Evolutionary conservation across 2,329 filamentous ascomycete species (phyloP), one percentile per base, ranked within the genome.

Genomic region (Sarocladium brachiariae): DNA sequence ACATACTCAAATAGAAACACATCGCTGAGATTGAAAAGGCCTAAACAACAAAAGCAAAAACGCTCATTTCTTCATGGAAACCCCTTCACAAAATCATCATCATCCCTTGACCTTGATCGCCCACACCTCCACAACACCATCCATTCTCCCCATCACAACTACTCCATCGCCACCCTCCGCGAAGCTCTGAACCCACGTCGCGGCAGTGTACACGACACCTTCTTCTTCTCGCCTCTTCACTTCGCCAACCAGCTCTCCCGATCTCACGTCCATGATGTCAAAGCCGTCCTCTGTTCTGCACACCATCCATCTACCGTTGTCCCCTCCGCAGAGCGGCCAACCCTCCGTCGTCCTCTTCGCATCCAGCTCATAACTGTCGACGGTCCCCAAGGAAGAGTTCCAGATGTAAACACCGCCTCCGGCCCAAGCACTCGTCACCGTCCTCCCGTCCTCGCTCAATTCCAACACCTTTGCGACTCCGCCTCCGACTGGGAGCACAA

Each of bases 261-360:
- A 64, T 9, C 53, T 54, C 23, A 68, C 56, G 11, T 72, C 67
- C 58, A 68, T 67, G 16, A 72, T 55, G 19, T 72, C 70, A 49
- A 72, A 66, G 6, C 70, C 70, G 3, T 65, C 62, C 49, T 72
- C 70, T 0, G 65, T 72, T 52, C 70, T 61, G 54, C 66, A 69
- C 16, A 58, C 61, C 57, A 72, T 59, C 53, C 64, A 69, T 38
- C 62, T 54, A 21, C 64, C 63, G 53, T 72, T 67, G 2, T 65
- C 58, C 3, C 70, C 72, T 27, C 71, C 60, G 33, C 59, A 61
- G 49, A 72, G 55, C 18, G 70, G 69, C 68, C 68, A 72, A 23
- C 69, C 70, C 52, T 72, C 70, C 13, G 35, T 53, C 41, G 41
- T 35, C 16, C 70, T 60, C n/a, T 64, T 59, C 2, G 59, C 52